phyloP scores from a whole-genome alignment of 1,284 basidiomycete genomes.

The Phylloboletellus chloephorus region DNA sequence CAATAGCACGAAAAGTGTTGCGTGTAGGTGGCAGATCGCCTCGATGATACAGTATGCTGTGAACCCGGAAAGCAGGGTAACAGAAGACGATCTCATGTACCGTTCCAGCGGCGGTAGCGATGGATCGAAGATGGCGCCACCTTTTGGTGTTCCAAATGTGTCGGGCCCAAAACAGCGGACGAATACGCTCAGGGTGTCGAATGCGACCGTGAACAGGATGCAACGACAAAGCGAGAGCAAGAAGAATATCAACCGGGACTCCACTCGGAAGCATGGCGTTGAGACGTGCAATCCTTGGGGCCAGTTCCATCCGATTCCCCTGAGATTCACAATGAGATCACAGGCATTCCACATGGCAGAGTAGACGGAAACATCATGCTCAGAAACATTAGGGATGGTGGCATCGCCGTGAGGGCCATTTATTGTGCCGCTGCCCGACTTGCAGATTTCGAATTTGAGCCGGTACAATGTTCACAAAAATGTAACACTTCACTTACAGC shows the following conservation, averaged over 20 bases:
- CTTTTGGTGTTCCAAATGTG: conserved; percentile 24
- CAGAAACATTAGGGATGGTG: too few species aligned
- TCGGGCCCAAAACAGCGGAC: conserved; percentile 15
- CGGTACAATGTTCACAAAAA: too few species aligned
- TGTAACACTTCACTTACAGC: conserved; percentile 19
- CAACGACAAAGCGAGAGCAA: conserved; percentile 17
- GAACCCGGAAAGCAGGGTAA: conserved; percentile 40
- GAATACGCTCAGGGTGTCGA: conserved; percentile 6
- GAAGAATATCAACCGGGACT: conserved; percentile 21
- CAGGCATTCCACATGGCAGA: conserved; percentile 27
- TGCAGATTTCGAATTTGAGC: conserved; percentile 3
- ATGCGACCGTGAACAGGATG: conserved; percentile 4
- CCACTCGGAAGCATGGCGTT: conserved; percentile 9
- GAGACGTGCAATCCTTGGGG: conserved; percentile 10
- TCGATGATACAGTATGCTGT: conserved; percentile 42
- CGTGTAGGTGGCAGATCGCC: conserved; percentile 37
- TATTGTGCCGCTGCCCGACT: background rate
- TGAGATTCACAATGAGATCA: conserved; percentile 25
- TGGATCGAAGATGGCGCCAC: conserved; percentile 48
- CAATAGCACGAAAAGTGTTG: conserved; percentile 39
- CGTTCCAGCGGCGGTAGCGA: conserved; percentile 37
- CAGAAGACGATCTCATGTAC: conserved; percentile 39
- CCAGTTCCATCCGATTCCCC: conserved; percentile 27
- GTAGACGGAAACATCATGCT: conserved; percentile 3
- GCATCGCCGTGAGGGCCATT: conserved; percentile 1